phyloP scores from a whole-genome alignment of 208 protist species.

The Endotrypanum monterogeii region DNA sequence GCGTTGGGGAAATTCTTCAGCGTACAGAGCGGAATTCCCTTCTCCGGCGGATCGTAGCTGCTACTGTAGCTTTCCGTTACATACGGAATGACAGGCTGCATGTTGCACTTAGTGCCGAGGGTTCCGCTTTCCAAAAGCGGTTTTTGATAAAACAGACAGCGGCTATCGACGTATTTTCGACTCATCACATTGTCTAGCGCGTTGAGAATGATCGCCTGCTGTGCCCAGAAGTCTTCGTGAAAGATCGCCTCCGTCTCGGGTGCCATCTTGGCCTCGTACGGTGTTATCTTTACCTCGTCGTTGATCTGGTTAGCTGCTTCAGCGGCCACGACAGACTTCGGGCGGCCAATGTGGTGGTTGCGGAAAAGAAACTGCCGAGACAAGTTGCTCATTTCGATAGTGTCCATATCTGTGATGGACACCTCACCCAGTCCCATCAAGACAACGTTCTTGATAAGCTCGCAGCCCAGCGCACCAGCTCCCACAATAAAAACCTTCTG shows the following conservation, averaged over 20 bases:
- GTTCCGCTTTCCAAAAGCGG: conserved; percentile 99
- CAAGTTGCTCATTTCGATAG: conserved; percentile 99
- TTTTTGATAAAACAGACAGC: conserved; percentile 96
- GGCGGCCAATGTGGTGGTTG: conserved; percentile 92
- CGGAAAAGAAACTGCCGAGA: conserved; percentile 99
- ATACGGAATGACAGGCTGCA: conserved; percentile 96
- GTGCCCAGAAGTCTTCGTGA: conserved; percentile 96
- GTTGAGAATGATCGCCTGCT: conserved; percentile 96
- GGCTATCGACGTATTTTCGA: conserved; percentile 95
- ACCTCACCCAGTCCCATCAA: conserved; percentile 97
- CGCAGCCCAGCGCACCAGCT: conserved; percentile 98
- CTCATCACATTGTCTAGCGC: conserved; percentile 99
- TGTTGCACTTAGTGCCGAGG: conserved; percentile 98
- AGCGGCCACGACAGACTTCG: conserved; percentile 96
- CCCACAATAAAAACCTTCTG: conserved; percentile 96
- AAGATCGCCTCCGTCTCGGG: conserved; percentile 96
- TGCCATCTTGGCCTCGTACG: conserved; percentile 93
- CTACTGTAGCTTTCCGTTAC: conserved; percentile 99
- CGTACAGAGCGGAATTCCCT: conserved; percentile 99
- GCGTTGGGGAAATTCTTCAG: conserved; percentile 99
- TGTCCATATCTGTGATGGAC: conserved; percentile 99
- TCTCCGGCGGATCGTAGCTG: conserved; percentile 97
- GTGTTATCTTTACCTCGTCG: conserved; percentile 73
- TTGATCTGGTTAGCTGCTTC: conserved; percentile 95
- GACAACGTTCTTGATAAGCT: conserved; percentile 98